Evolutionary conservation across 1,284 basidiomycete species (phyloP).

Genomic region (Sanguinoderma infundibulare): DNA sequence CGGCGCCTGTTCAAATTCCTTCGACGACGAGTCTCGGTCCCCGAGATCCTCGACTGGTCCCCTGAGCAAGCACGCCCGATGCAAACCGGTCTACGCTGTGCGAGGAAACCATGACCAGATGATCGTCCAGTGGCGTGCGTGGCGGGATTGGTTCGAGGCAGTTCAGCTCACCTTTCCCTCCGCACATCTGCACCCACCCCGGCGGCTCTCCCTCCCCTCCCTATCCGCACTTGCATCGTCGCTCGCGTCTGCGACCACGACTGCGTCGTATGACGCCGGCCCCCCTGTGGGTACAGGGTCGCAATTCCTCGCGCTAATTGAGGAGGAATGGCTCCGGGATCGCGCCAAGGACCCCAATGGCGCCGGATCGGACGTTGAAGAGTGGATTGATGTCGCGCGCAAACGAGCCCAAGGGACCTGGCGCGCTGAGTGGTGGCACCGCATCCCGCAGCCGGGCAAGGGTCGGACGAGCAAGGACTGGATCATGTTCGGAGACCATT

Average conservation of each 20-base stretch:
- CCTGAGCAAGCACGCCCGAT: background rate
- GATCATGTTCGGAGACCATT: slow-evolving; percentile 79
- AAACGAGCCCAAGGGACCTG: slow-evolving; percentile 39
- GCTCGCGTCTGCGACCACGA: slow-evolving; percentile 5
- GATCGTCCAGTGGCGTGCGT: slow-evolving; percentile 85
- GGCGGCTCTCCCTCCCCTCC: slow-evolving; percentile 10
- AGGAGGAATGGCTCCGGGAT: slow-evolving; percentile 46
- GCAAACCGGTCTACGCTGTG: slow-evolving; percentile 55
- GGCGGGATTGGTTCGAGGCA: slow-evolving; percentile 70
- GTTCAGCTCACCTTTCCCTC: slow-evolving; percentile 29
- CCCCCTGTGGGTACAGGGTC: slow-evolving; percentile 46
- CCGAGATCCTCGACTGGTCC: background rate
- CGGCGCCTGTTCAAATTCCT: slow-evolving; percentile 37
- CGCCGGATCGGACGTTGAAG: slow-evolving; percentile 41
- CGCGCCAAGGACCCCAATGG: slow-evolving; percentile 29
- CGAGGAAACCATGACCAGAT: slow-evolving; percentile 92
- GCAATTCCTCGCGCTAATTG: slow-evolving; percentile 53
- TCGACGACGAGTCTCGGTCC: slow-evolving; percentile 3
- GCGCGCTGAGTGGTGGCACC: slow-evolving; percentile 51
- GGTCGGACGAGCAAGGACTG: slow-evolving; percentile 64
- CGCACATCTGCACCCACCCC: slow-evolving; percentile 9
- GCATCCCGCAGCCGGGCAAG: slow-evolving; percentile 35
- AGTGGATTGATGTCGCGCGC: slow-evolving; percentile 49
- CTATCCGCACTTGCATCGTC: slow-evolving; percentile 9
- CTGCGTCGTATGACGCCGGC: slow-evolving; percentile 29